phyloP scores from a whole-genome alignment of 805 yeast genomes.

The Candida hispaniensis region DNA sequence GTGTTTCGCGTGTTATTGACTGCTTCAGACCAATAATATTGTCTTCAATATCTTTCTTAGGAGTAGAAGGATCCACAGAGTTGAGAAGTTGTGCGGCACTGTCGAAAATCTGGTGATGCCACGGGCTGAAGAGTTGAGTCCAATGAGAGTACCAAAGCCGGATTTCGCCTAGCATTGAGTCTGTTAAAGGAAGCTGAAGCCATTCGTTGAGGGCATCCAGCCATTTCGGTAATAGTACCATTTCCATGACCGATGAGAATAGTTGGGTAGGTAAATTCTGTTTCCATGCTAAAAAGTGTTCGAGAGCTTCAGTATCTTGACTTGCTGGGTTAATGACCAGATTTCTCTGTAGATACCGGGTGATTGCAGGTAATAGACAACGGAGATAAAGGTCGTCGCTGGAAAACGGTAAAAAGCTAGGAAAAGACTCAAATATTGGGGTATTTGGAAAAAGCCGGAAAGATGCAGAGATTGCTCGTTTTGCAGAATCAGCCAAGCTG shows the following conservation, averaged over 20 bases:
- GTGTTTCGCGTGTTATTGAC: no score
- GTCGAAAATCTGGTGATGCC: no score
- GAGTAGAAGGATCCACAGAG: no score
- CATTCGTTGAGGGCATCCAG: constrained; percentile 25
- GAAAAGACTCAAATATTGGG: no score
- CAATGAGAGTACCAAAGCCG: constrained; percentile 29
- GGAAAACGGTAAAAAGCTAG: no score
- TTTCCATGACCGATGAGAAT: constrained; percentile 26
- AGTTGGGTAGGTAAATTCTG: constrained; percentile 19
- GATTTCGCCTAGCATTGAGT: constrained; percentile 23
- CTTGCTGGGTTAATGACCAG: constrained; percentile 26
- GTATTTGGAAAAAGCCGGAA: no score
- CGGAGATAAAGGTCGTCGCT: no score
- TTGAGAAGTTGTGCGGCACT: no score
- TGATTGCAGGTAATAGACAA: constrained; percentile 19
- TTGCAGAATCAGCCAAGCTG: no score
- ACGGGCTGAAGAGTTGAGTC: constrained; percentile 24
- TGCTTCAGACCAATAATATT: no score
- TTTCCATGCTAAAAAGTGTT: constrained; percentile 24
- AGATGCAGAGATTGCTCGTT: no score
- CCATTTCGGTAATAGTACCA: constrained; percentile 35
- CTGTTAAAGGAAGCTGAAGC: constrained; percentile 19
- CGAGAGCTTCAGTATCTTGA: constrained; percentile 21
- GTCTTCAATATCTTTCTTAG: no score
- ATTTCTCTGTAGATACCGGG: constrained; percentile 18